Base-by-base conservation (phyloP, 805 yeast species). In the Candida alai region DNA sequence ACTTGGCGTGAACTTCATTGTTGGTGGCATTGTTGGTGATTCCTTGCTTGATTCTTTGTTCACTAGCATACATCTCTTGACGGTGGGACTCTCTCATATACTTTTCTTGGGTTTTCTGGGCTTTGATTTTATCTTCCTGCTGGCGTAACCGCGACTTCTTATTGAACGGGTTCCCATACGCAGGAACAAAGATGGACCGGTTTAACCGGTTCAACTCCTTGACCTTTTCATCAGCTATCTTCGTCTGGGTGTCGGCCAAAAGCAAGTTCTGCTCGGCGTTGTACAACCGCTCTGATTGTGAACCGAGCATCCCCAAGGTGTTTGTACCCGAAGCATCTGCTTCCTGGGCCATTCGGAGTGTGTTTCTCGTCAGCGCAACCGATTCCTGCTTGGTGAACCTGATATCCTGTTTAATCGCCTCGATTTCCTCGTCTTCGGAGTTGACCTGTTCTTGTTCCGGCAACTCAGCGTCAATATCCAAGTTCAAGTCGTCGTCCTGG, bases 291-390 rank as follows among this genome's bases (percentile, higher is more conserved):
- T 88, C 96, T 37, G 93, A 79, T 58, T 93, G 97, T n/a, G 89
- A 76, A 17, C 98, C 98, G 31, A 93, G 70, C 77, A 86, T 77
- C 19, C 96, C 97, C 42, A 90, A 60, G 0, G 97, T 83, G 54
- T 90, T 89, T 13, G 66, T 57, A 11, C 63, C 72, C 10, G 65
- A 56, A 4, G 70, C 70, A 36, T 66, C 71, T 8, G 73, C 71
- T 44, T 66, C 70, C 41, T 65, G 68, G 3, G 71, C 73, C 71
- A 66, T 66, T 39, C 66, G 49, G 40, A 93, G 61, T 1, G 95
- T 88, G 49, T 87, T 87, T 51, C 94, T 74, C 0, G 97, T 84
- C 24, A 89, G 78, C 11, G 85, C 80, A 8, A 88, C 78, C 2
- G 96, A 81, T 48, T 87, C 93, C 49, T 85, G 90, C 56, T 90